Base-by-base conservation (phyloP, 345 rosid genomes). In the Melaleuca alternifolia region DNA sequence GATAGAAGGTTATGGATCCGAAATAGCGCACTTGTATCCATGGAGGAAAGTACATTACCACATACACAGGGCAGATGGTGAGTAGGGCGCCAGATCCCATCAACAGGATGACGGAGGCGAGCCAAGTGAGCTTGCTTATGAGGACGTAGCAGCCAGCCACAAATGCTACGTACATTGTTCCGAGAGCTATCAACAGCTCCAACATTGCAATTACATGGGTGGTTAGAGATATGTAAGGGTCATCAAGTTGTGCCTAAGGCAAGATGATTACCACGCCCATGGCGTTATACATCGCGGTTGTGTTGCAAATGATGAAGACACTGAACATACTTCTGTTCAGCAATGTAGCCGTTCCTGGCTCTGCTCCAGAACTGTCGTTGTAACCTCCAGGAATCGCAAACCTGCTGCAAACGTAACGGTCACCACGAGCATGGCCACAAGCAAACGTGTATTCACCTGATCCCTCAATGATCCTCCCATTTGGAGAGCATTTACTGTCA, bases 371-470 rank as follows among this genome's bases (percentile, higher is more conserved):
- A 57, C 30, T 1, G 23, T 54, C 11, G 6, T 26, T n/a, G 30
- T 10, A 12, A 11, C 65, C 30, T 26, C 65, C 65, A 26, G 65
- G 65, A 57, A 57, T 3, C 2, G 65, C 6, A 11, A 57, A 57
- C 65, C 30, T 24, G 30, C 65, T 0, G 30, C 3, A 26, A 57
- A 26, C 30, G 30, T 26, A 28, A 57, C 16, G 1, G 65, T 57
- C 0, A 15, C 62, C 62, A 57, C 7, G 7, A 57, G 62, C 3
- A 3, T 26, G 62, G 62, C 65, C 1, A 57, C 65, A 1, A 57
- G 12, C 4, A 5, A 0, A 26, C 0, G 65, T 5, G 0, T 3
- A 10, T 57, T 1, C 0, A 0, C 6, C 0, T 10, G 30, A 26
- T 2, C 0, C 65, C 1, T 57, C 0, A 57, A 57, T 26, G 5